Percentiles rank a stretch among this genome's conserved stretches.
phyloP scores from a whole-genome alignment of 345 rosid genomes.

The Reutealis trisperma region DNA sequence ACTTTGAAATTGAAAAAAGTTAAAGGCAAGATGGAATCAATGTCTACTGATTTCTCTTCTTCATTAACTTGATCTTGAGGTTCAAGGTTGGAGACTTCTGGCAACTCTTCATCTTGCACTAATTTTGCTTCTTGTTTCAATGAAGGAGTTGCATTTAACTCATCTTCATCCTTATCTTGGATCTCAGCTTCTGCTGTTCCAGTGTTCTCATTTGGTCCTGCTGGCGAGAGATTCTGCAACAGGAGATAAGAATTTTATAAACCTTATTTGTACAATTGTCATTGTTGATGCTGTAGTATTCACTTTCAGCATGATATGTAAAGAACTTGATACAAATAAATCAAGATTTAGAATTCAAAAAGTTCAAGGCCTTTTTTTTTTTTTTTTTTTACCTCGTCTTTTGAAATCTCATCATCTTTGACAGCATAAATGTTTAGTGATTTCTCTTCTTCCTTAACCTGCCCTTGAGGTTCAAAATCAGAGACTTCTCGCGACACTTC shows the following conservation, averaged over 20 bases:
- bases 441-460: conserved; percentile 20
- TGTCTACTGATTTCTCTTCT: conserved; percentile 17
- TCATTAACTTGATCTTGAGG: conserved; percentile 19
- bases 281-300: not conserved
- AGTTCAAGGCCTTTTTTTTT: not conserved
- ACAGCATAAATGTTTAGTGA: not conserved
- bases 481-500: conserved; percentile 11
- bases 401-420: not conserved
- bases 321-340: not conserved
- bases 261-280: not conserved
- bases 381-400: conserved; percentile 20
- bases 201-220: conserved; percentile 8
- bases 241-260: not conserved
- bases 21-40: not conserved
- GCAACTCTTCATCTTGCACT: conserved; percentile 13
- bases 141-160: not conserved
- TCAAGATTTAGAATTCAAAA: too few species aligned
- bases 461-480: conserved; percentile 21
- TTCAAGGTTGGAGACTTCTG: conserved; percentile 13
- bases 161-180: conserved; percentile 7
- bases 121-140: conserved; percentile 18
- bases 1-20: not conserved
- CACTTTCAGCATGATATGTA: not conserved
- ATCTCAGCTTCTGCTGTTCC: not conserved
- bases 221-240: conserved; percentile 23